Evolutionary conservation across 202 grass and related monocot species (phyloP), one percentile per base, ranked within the genome.

Genomic region (Setaria viridis): DNA sequence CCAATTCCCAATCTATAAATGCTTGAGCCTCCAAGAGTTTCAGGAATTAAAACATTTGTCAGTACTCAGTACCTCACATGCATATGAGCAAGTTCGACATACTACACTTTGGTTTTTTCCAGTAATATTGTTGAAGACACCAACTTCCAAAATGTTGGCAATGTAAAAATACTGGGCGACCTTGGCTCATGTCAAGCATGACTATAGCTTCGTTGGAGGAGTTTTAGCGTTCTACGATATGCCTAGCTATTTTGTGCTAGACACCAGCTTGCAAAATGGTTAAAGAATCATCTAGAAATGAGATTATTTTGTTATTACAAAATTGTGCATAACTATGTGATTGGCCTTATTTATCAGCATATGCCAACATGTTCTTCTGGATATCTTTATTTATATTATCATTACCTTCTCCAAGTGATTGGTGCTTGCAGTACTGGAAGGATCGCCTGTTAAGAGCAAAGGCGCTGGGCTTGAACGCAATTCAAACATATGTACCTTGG

Each of bases 401-500:
- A 66, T 74, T 53, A 75, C 33, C 64, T 7, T 90, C 43, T 81
- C 20, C 57, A 39, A 71, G 78, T 16, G 41, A 77, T 59, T 88
- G 54, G n/a, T 80, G 30, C 30, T 25, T 89, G 79, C 90, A 99
- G 93, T 99, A 99, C 63, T 94, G 96, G 96, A 90, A 88, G 87
- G 96, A 99, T 72, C 89, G 96, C 67, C 88, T 99, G 56, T 80
- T 99, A 87, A 94, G 93, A 85, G 91, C 96, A 55, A 95, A 95
- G 78, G 93, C 93, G 75, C 84, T 99, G 39, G 96, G 96, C 25
- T 89, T 99, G 85, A 95, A 99, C 82, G 88, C 93, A 62, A 94
- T 99, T 42, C 96, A 99, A 85, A 99, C 93, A 35, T 99, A 96
- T 78, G 88, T 99, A 88, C 96, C 93, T 77, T 99, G 96, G 96